Evolutionary conservation across 176 grass and related monocot species (phyloP), one percentile per base, ranked within the genome.

Genomic region (Saccharum officinarum): DNA sequence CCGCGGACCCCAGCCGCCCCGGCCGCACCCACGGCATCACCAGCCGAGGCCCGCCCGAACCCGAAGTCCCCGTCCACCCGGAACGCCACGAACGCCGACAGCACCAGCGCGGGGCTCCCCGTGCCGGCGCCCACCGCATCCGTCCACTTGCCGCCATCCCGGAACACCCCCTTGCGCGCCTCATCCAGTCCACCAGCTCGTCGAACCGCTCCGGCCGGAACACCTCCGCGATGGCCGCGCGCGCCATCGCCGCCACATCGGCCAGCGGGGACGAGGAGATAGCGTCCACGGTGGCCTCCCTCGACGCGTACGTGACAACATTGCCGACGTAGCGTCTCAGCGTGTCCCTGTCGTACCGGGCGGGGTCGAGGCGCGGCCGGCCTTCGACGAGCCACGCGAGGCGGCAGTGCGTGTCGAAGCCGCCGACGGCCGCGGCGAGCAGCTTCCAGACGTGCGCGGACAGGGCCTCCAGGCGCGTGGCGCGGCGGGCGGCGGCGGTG

Each of bases 171-270:
- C 77, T 93, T 97, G 54, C 74, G 87, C 33, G 1, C 69, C 39
- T 97, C 89, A 97, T 91, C 94, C 94, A 97, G 65, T 97, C 91
- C 77, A 97, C 82, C 69, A 97, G 87, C 73, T 93, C 86, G 74
- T 93, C 71, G 47, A 83, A 92, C 69, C 84, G 86, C 76, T 92
- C 91, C 73, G 87, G 39, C 31, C 72, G 45, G 72, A 90, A 64
- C 77, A 81, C 91, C 50, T 86, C 75, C 23, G 52, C 31, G 65
- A 93, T 88, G 5, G 91, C 82, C 31, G 76, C 79, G 16, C 69
- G 44, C n/a, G 64, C 89, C 79, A 74, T 37, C 36, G 73, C 33
- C n/a, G 89, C 91, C 25, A 88, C 84, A 11, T 87, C 78, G 16
- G 71, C 54, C 20, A 91, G 76, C 10, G 89, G 54, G 0, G 75